phyloP scores from a whole-genome alignment of 2,329 filamentous ascomycete species.

The Cadophora sp. region DNA sequence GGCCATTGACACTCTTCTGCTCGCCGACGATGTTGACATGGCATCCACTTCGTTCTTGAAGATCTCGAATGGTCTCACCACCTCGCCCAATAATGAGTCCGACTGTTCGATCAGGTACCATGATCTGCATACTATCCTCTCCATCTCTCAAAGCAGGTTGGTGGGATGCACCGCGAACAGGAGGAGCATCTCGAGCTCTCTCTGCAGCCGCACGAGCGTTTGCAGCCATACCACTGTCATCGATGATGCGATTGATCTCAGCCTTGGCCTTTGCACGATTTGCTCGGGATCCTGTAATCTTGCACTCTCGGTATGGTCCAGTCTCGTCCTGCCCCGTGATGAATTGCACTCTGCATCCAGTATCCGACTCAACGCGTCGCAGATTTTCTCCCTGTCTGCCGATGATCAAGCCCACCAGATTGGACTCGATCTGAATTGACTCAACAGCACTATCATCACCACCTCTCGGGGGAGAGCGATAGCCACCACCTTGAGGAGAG shows the following conservation, averaged over 20 bases:
- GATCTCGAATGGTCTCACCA: conserved; percentile 89
- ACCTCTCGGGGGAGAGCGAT: conserved; percentile 62
- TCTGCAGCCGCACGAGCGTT: conserved; percentile 53
- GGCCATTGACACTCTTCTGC: conserved; percentile 88
- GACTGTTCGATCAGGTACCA: conserved; percentile 93
- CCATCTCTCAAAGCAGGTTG: conserved; percentile 70
- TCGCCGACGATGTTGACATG: conserved; percentile 96
- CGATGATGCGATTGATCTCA: conserved; percentile 87
- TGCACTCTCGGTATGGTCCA: conserved; percentile 80
- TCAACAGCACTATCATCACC: conserved; percentile 70
- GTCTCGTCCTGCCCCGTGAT: conserved; percentile 75
- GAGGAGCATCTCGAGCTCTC: conserved; percentile 44
- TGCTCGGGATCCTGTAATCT: conserved; percentile 77
- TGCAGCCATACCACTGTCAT: conserved; percentile 75
- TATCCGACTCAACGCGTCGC: conserved; percentile 82
- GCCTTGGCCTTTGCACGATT: conserved; percentile 79
- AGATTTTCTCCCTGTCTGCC: conserved; percentile 90
- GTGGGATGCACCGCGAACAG: conserved; percentile 41
- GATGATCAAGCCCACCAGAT: conserved; percentile 88
- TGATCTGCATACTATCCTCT: conserved; percentile 88
- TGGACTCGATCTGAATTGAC: conserved; percentile 85
- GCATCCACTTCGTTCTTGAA: conserved; percentile 91
- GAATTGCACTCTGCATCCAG: conserved; percentile 86
- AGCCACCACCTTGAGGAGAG: conserved; percentile 62
- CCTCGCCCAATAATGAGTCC: conserved; percentile 93